Evolutionary conservation across 352 stramenopile species (phyloP).

Genomic region (Phytophthora kernoviae): DNA sequence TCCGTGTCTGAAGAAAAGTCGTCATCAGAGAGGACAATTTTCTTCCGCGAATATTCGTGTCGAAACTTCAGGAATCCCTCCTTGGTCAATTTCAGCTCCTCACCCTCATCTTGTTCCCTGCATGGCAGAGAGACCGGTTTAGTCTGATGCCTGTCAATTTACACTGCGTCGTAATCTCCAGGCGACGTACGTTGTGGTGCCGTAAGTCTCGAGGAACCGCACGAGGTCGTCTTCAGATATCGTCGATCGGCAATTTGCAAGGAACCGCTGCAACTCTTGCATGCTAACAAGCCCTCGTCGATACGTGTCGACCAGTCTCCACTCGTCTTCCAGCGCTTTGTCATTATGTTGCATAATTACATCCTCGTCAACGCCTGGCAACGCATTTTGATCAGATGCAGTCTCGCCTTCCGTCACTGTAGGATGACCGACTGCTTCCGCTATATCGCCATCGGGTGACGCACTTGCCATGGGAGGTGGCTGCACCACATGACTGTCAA

Average conservation of each 20-base stretch:
- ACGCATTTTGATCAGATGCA: neutral
- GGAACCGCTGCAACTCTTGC: conserved; percentile 52
- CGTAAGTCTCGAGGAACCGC: conserved; percentile 63
- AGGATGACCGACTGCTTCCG: neutral
- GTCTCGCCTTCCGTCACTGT: neutral
- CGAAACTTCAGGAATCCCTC: conserved; percentile 57
- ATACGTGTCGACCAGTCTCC: conserved; percentile 64
- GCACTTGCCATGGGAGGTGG: conserved; percentile 5
- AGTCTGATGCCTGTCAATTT: neutral
- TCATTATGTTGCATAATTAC: conserved; percentile 27
- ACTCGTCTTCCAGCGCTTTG: conserved; percentile 52
- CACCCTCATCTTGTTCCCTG: conserved; percentile 21
- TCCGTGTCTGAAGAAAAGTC: conserved; percentile 42
- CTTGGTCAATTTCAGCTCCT: conserved; percentile 51
- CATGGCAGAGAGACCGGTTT: neutral
- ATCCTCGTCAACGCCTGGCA: conserved; percentile 19
- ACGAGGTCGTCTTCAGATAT: conserved; percentile 49
- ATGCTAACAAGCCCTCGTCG: conserved; percentile 40
- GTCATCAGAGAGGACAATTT: conserved; percentile 33
- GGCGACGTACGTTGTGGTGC: conserved; percentile 33
- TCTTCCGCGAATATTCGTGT: conserved; percentile 48
- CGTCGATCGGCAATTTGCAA: conserved; percentile 46
- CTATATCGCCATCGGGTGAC: neutral
- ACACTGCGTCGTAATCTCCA: too few relatives aligned
- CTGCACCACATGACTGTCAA: conserved; percentile 53